phyloP scores from a whole-genome alignment of 306 rosid species.

The Cicer judaicum region DNA sequence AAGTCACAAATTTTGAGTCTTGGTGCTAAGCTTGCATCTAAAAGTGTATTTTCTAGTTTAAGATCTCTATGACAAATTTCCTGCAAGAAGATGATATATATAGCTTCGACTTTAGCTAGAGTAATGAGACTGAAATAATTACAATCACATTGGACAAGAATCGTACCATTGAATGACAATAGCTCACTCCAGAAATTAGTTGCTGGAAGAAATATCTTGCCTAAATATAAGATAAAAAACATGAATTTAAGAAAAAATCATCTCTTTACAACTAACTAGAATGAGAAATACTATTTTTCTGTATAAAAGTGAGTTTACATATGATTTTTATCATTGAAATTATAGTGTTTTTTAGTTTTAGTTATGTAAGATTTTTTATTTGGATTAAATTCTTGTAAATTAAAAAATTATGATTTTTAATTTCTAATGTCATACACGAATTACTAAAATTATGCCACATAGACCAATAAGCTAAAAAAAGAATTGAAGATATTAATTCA shows the following conservation, averaged over 20 bases:
- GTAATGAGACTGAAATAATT: background rate
- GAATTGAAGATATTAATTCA: too few relatives aligned
- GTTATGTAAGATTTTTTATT: too few relatives aligned
- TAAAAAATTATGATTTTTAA: too few relatives aligned
- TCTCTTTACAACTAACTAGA: background rate
- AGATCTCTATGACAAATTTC: constrained; percentile 99
- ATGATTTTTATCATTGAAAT: too few relatives aligned
- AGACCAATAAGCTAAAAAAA: too few relatives aligned
- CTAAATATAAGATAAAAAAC: constrained; percentile 48
- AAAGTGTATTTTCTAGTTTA: constrained; percentile 95
- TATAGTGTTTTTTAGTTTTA: too few relatives aligned
- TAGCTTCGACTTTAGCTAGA: constrained; percentile 23
- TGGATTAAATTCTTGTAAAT: too few relatives aligned
- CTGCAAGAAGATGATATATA: constrained; percentile 48
- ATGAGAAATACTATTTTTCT: constrained; percentile 13
- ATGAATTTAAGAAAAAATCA: constrained; percentile 12
- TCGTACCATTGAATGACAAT: constrained; percentile 90
- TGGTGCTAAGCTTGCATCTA: constrained; percentile 94
- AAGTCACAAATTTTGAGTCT: constrained; percentile 94
- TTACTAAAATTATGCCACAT: too few relatives aligned
- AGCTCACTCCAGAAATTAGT: constrained; percentile 95
- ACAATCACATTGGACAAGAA: constrained; percentile 25
- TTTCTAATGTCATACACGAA: too few relatives aligned
- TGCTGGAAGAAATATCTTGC: constrained; percentile 93
- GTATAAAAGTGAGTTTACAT: background rate